A percentile compares a stretch with the other conserved stretches of the same genome.
Evolutionary conservation across 2,329 filamentous ascomycete species (phyloP).

Genomic region (Coniochaeta hoffmannii): DNA sequence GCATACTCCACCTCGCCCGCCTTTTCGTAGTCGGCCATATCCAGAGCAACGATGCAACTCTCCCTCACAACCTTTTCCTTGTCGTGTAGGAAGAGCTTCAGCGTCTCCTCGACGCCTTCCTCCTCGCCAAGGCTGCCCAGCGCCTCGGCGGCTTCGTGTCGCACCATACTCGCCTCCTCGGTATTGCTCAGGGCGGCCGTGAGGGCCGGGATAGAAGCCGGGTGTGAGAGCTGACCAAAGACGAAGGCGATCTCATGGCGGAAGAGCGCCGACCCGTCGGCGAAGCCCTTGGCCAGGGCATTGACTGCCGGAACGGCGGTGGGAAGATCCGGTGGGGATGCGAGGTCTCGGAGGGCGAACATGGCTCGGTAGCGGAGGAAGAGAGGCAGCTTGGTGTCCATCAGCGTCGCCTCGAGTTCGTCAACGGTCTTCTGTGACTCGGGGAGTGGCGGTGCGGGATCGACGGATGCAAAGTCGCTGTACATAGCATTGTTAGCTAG

Average conservation of each 20-base stretch:
- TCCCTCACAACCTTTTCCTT: slow-evolving; percentile 90
- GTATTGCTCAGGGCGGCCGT: slow-evolving; percentile 69
- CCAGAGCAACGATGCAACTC: slow-evolving; percentile 88
- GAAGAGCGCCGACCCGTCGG: slow-evolving; percentile 84
- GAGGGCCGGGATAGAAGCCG: slow-evolving; percentile 90
- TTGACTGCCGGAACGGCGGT: slow-evolving; percentile 83
- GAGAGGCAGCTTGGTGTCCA: slow-evolving; percentile 71
- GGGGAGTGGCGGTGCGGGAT: slow-evolving; percentile 85
- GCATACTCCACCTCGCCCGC: slow-evolving; percentile 86
- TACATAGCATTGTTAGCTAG: slow-evolving; percentile 20
- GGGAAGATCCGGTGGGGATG: slow-evolving; percentile 83
- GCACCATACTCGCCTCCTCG: slow-evolving; percentile 89
- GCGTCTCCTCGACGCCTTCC: slow-evolving; percentile 79
- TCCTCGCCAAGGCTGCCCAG: slow-evolving; percentile 90
- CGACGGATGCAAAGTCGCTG: slow-evolving; percentile 92
- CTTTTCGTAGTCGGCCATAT: slow-evolving; percentile 97
- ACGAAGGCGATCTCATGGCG: slow-evolving; percentile 98
- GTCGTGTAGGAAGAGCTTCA: slow-evolving; percentile 81
- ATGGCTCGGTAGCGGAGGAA: slow-evolving; percentile 96
- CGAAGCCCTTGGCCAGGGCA: slow-evolving; percentile 77
- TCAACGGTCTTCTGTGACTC: slow-evolving; percentile 62
- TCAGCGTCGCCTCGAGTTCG: slow-evolving; percentile 66
- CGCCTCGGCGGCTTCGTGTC: slow-evolving; percentile 94
- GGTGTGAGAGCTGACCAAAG: slow-evolving; percentile 92
- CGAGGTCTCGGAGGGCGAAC: slow-evolving; percentile 93